A percentile compares a stretch with the other conserved stretches of the same genome.
phyloP scores from a whole-genome alignment of 2,329 filamentous ascomycete genomes.

The Colletotrichum trifolii region DNA sequence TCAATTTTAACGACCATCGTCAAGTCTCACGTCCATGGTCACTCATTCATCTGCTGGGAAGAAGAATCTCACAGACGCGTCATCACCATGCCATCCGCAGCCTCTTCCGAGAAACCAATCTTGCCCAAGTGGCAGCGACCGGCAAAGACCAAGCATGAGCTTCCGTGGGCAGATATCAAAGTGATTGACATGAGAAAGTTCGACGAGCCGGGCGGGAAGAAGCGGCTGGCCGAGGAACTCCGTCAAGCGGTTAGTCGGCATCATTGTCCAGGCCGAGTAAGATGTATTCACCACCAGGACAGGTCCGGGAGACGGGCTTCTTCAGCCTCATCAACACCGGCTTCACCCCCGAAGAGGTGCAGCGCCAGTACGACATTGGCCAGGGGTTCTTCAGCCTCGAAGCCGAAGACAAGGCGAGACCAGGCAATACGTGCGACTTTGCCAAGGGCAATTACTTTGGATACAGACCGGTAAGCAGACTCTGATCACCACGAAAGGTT shows the following conservation, averaged over 20 bases:
- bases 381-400: conserved; percentile 63
- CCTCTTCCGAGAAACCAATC: conserved; percentile 12
- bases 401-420: conserved; percentile 56
- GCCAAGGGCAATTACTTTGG: conserved; percentile 61
- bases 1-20: no score
- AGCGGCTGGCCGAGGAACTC: conserved; percentile 61
- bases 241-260: conserved; percentile 55
- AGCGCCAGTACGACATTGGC: conserved; percentile 64
- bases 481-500: background rate
- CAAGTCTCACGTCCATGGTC: background rate
- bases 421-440: conserved; percentile 58
- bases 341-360: conserved; percentile 61
- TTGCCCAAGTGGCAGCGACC: conserved; percentile 44
- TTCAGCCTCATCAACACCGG: conserved; percentile 67
- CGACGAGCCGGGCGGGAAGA: conserved; percentile 60
- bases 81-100: conserved; percentile 30
- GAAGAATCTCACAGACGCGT: background rate
- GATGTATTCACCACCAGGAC: background rate
- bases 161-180: conserved; percentile 63
- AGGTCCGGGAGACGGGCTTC: conserved; percentile 54
- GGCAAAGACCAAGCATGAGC: conserved; percentile 41
- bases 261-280: conserved; percentile 31
- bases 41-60: background rate
- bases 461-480: conserved; percentile 48
- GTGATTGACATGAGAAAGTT: conserved; percentile 63